These are phyloP conservation scores for Carpinus fangiana DNA, from an alignment of 306 rosid species.

Conservation along the genomic window DNA sequence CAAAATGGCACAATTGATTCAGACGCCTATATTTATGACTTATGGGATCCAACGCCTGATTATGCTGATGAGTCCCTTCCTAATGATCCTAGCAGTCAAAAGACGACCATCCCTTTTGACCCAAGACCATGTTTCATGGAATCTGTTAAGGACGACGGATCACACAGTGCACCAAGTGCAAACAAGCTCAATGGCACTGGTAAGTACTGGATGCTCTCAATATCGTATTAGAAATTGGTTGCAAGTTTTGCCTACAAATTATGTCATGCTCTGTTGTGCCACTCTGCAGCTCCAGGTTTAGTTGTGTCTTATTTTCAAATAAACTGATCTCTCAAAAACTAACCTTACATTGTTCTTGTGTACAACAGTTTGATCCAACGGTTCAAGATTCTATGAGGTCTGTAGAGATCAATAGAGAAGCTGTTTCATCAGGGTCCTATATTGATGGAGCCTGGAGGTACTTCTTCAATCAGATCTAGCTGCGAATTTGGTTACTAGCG, in stretches of 20 bases:
- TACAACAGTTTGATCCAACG: slow-evolving; percentile 27
- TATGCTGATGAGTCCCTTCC: slow-evolving; percentile 20
- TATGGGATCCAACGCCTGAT: slow-evolving; percentile 36
- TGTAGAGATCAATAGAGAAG: slow-evolving; percentile 30
- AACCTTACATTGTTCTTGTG: not conserved
- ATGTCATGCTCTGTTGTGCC: not conserved
- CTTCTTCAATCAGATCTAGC: not conserved
- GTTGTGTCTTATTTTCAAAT: slow-evolving; percentile 7
- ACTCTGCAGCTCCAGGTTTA: slow-evolving; percentile 7
- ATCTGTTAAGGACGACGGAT: slow-evolving; percentile 23
- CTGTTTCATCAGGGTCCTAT: not conserved
- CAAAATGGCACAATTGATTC: not conserved
- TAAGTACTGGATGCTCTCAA: slow-evolving; percentile 41
- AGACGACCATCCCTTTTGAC: slow-evolving; percentile 5
- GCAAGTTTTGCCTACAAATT: slow-evolving; percentile 11
- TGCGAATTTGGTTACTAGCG: too few species aligned
- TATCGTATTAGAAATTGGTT: slow-evolving; percentile 11
- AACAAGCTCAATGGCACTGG: slow-evolving; percentile 35
- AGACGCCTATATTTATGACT: slow-evolving; percentile 13
- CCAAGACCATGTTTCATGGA: slow-evolving; percentile 1
- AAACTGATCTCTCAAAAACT: slow-evolving; percentile 20
- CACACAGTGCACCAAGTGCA: slow-evolving; percentile 30
- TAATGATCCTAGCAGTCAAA: slow-evolving; percentile 31
- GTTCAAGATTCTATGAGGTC: slow-evolving; percentile 27
- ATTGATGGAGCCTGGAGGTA: too few species aligned